Conservation (phyloP, 129 eudicot genomes). For the Chrysanthemum seticuspe region DNA sequence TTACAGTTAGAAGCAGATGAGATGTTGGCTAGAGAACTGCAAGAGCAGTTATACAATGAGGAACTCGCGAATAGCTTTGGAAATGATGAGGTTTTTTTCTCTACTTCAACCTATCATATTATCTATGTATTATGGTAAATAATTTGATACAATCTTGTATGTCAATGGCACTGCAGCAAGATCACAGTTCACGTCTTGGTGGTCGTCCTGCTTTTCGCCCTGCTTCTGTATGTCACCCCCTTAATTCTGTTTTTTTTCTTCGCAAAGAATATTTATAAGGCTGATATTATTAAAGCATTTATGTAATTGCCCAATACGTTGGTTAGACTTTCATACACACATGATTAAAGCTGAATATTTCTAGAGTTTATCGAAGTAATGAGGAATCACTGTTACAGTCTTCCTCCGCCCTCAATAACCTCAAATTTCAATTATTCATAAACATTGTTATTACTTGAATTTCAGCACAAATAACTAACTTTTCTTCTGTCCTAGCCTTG, state of each 20-base stretch:
- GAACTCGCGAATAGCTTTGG: slow-evolving; percentile 38
- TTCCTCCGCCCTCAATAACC: slow-evolving; percentile 4
- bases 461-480: neutral
- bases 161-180: slow-evolving; percentile 51
- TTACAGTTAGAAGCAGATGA: slow-evolving; percentile 90
- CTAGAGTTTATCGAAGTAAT: neutral
- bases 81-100: slow-evolving; percentile 47
- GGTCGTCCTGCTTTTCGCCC: slow-evolving; percentile 37
- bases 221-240: slow-evolving; percentile 50
- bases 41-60: slow-evolving; percentile 90
- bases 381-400: slow-evolving; percentile 7
- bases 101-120: slow-evolving; percentile 8
- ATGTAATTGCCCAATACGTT: neutral
- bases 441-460: neutral
- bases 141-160: neutral
- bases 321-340: neutral
- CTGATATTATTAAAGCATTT: slow-evolving; percentile 10
- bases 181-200: slow-evolving; percentile 39
- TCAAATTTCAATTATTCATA: neutral
- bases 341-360: neutral
- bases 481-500: slow-evolving; percentile 4
- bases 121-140: no score
- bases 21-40: slow-evolving; percentile 84
- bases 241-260: slow-evolving; percentile 8
- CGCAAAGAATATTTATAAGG: neutral